phyloP scores from a whole-genome alignment of 352 stramenopile species.

The Thalassiosira sp. region DNA sequence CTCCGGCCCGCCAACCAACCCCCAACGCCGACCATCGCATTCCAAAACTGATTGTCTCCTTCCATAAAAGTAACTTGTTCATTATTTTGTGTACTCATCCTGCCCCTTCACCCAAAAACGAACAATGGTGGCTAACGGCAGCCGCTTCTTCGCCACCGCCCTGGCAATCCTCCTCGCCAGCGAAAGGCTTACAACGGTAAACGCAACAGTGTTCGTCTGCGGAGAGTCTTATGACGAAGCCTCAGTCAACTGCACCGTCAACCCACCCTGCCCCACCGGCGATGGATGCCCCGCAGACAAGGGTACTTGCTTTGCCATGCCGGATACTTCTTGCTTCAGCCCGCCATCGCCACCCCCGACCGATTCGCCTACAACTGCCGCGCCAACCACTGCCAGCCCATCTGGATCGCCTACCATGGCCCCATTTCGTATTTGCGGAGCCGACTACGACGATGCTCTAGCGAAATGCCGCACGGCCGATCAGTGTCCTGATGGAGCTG shows the following conservation, averaged over 20 bases:
- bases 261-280: not conserved
- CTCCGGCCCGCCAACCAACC: no score
- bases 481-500: not conserved
- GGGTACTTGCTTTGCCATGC: conserved; percentile 12
- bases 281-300: conserved; percentile 10
- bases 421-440: not conserved
- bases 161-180: not conserved
- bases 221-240: conserved; percentile 14
- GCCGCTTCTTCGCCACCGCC: not conserved
- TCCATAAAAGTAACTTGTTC: no score
- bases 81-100: no score
- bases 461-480: not conserved
- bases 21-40: no score
- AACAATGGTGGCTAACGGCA: not conserved
- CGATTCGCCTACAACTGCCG: not conserved
- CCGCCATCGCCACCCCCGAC: not conserved
- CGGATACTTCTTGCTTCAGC: not conserved
- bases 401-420: not conserved
- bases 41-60: no score
- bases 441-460: not conserved
- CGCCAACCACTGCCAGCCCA: not conserved
- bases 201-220: conserved; percentile 4
- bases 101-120: not conserved
- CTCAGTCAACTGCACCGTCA: conserved; percentile 12
- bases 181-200: not conserved